These are phyloP conservation scores for Metschnikowia santaceciliae DNA, from an alignment of 805 yeast species.

Conservation along the genomic window DNA sequence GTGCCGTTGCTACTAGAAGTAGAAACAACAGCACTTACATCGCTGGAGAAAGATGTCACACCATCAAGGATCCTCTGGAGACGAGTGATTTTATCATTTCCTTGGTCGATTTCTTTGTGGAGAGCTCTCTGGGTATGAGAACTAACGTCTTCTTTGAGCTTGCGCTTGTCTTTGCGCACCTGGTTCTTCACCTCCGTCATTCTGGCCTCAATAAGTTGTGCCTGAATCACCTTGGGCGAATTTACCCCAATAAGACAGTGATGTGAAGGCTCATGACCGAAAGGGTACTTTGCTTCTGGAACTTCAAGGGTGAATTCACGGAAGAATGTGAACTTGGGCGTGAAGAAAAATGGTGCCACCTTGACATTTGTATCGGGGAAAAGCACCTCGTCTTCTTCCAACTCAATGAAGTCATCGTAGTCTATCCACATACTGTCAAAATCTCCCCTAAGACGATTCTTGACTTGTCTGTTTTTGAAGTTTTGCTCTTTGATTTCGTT, in stretches of 20 bases:
- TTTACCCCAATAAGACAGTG: conserved; percentile 54
- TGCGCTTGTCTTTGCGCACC: conserved; percentile 11
- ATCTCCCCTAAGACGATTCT: conserved; percentile 16
- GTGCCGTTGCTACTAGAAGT: conserved; percentile 1
- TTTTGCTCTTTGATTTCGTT: conserved; percentile 5
- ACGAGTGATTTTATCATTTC: conserved; percentile 21
- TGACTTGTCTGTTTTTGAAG: background rate
- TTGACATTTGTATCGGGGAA: conserved; percentile 41
- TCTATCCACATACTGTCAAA: conserved; percentile 61
- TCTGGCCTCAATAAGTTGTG: conserved; percentile 33
- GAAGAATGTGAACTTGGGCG: conserved; percentile 61
- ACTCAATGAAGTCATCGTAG: conserved; percentile 68
- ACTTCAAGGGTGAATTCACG: conserved; percentile 46
- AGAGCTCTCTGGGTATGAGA: background rate
- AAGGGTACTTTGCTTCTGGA: conserved; percentile 47
- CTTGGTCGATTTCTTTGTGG: conserved; percentile 4
- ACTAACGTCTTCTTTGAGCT: conserved; percentile 5
- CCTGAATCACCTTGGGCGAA: conserved; percentile 56
- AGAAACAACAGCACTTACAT: background rate
- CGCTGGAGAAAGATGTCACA: conserved; percentile 6
- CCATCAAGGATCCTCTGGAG: conserved; percentile 24
- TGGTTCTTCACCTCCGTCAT: conserved; percentile 13
- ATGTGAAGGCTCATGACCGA: conserved; percentile 62
- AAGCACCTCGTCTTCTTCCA: conserved; percentile 47
- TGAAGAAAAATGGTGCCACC: conserved; percentile 43